phyloP scores from a whole-genome alignment of 2,329 filamentous ascomycete species.

The Penicillium decumbens region DNA sequence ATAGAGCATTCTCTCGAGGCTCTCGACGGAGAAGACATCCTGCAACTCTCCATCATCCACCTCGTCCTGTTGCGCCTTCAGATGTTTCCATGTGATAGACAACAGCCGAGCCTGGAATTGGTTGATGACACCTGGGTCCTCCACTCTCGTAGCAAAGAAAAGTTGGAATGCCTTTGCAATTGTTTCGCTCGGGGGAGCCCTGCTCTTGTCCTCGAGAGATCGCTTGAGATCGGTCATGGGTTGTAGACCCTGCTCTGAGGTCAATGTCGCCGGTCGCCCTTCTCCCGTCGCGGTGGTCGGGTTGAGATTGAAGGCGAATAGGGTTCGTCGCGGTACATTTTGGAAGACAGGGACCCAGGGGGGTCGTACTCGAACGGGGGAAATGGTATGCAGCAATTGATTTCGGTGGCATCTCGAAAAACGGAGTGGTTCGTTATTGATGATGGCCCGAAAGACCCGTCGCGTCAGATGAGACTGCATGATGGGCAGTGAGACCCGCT shows the following conservation, averaged over 20 bases:
- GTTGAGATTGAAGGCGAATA: conserved; percentile 32
- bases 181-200: conserved; percentile 60
- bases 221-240: conserved; percentile 65
- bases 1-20: conserved; percentile 39
- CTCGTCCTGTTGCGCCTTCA: conserved; percentile 41
- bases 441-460: conserved; percentile 43
- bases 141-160: conserved; percentile 57
- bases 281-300: conserved; percentile 47
- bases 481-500: conserved; percentile 3
- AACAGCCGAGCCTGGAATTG: conserved; percentile 62
- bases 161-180: conserved; percentile 61
- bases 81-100: conserved; percentile 57
- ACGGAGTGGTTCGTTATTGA: conserved; percentile 44
- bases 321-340: conserved; percentile 29
- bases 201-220: conserved; percentile 58
- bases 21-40: conserved; percentile 37
- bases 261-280: conserved; percentile 52
- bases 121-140: conserved; percentile 53
- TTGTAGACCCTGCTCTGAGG: conserved; percentile 59
- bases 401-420: conserved; percentile 35
- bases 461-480: conserved; percentile 47
- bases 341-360: conserved; percentile 32
- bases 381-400: conserved; percentile 30
- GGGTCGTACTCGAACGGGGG: conserved; percentile 30
- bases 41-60: conserved; percentile 32